Base-by-base conservation (phyloP, 2,329 filamentous ascomycete genomes). In the Fusarium paranaense region DNA sequence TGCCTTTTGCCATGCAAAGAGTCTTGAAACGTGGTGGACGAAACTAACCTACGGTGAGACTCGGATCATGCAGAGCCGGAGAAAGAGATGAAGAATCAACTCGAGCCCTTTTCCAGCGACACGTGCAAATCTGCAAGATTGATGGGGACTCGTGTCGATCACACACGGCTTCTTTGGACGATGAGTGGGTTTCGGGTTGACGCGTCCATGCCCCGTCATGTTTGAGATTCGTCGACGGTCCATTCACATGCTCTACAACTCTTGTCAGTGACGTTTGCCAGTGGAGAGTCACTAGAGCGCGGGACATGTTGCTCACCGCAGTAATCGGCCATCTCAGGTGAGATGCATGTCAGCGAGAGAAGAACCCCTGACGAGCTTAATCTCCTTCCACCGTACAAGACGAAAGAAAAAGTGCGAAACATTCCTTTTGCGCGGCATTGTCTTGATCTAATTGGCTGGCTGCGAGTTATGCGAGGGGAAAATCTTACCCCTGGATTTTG, bases 141-240 rank as follows among this genome's bases (percentile, higher is more conserved):
- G 45, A 72, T 65, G 33, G 52, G 57, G 64, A 61, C 40, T 32
- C 20, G 22, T 56, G 71, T 56, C 71, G 71, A 74, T 74, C 71
- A 74, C 68, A 64, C 61, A 64, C 50, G 32, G 47, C 37, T 54
- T 71, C 63, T 47, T 54, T 35, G 27, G 58, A 64, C 32, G 25
- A 38, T 14, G 40, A 60, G 71, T 68, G 64, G 71, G 71, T 66
- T 74, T 72, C 54, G 54, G 69, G 71, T 74, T 74, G 71, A 74
- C 72, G 72, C 72, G 72, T 74, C 52, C 62, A 73, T 68, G 57
- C 71, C 64, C 71, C 64, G 2, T 32, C 33, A 69, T 63, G 71
- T 74, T 74, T 72, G 62, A 74, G 71, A 64, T 66, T 68, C 50
- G n/a, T 59, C 47, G 38, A 56, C 52, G 66, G 60, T 38, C 61